Base-by-base conservation (phyloP, 306 rosid species). In the Quercus engelmannii region DNA sequence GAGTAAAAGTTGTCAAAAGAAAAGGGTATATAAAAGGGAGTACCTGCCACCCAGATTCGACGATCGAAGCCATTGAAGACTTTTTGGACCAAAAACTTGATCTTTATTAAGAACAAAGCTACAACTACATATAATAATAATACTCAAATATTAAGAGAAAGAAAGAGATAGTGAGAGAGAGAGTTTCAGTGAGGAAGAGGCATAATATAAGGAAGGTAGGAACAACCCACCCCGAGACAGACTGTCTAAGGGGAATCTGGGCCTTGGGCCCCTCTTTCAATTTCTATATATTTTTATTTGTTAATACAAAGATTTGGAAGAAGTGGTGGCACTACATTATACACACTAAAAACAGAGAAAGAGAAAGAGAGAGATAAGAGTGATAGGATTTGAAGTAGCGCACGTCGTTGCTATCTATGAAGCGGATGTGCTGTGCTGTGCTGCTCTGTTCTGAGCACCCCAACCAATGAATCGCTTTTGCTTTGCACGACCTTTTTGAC, bases 21-120 rank as follows among this genome's bases (percentile, higher is more conserved):
- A 54, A 21, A 10, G 69, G 73, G 38, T 4, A 19, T 0, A 33
- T 0, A 33, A 56, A 25, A 35, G 31, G 25, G 12, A 63, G 71
- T 85, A 94, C 98, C 98, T 72, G 88, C 98, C 98, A 94, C 52
- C 82, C 89, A 86, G 94, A 92, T 89, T 87, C 88, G 77, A 91
- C 18, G 77, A 88, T 58, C 28, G 88, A 89, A 21, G 90, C 91
- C 94, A 91, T 93, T 67, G 74, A 6, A 62, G 13, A 73, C 23
- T 15, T 77, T 77, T 21, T 0, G 30, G 69, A 35, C 62, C 70
- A 46, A 51, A 51, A 28, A 62, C 71, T 28, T 30, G 78, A 64
- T 26, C 51, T 70, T 9, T 35, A 43, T 35, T 13, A 12, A 31
- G 20, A 71, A 55, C 62, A 76, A 70, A 46, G 84, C 59, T 55